Evolutionary conservation across 2,329 filamentous ascomycete genomes (phyloP), one percentile per base, ranked within the genome.

Genomic region (Xylariaceae sp.): DNA sequence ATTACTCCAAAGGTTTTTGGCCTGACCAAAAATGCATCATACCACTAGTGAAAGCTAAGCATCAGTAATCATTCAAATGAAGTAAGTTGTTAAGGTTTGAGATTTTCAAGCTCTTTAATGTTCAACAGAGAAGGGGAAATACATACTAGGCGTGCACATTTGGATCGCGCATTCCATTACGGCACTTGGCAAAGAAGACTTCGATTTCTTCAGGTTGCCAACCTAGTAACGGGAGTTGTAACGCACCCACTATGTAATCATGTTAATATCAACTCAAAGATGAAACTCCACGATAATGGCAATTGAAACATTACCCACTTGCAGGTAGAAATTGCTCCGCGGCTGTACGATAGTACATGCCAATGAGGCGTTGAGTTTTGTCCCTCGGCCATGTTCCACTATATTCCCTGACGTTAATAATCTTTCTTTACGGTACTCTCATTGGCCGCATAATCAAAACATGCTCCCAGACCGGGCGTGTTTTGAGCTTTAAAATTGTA

Each of bases 21-120:
- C 64, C 67, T 25, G 66, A 69, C 67, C 67, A 70, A 37, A 70
- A 70, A 40, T 69, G 66, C 67, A 70, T 70, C 54, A 66, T 65
- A 11, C 64, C 53, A 37, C 53, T 53, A 44, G 44, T n/a, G n/a
- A n/a, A 44, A 38, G 22, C 4, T 17, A 40, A 7, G 5, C 42
- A 25, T 49, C 42, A 54, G 44, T 45, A 40, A 45, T 39, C 43
- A 41, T 42, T 40, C 39, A 22, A 37, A 37, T 46, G n/a, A n/a
- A 47, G 44, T 39, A 42, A 32, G 35, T 19, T 8, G n/a, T 11
- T 40, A 20, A 40, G 14, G 14, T 19, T 20, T 12, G 21, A 4
- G 5, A 5, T 12, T 32, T n/a, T 16, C 22, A 25, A 23, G 36
- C 16, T 22, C n/a, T n/a, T n/a, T n/a, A n/a, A 14, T 10, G 8